Evolutionary conservation across 2,329 filamentous ascomycete species (phyloP), one percentile per base, ranked within the genome.

Genomic region (Botrytis tulipae): DNA sequence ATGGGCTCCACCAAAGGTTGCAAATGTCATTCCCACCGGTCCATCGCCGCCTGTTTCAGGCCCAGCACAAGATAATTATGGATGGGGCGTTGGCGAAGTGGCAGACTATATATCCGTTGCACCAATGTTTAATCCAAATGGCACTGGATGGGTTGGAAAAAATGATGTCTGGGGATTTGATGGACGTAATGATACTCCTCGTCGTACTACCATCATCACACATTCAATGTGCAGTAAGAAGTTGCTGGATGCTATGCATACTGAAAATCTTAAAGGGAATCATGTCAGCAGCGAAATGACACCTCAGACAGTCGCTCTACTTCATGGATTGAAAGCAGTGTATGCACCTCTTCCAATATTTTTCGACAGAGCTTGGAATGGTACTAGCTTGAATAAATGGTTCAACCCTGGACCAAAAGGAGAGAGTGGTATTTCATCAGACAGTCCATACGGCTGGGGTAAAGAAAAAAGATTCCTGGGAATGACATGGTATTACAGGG

Each of bases 251-350:
- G 87, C 90, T 75, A 95, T 95, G 92, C 92, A 95, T 79, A 86
- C 89, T 48, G 93, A 95, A 81, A 93, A 92, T 71, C 85, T 91
- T 76, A 86, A 88, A 22, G 91, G 92, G 76, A 91, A 92, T 78
- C 92, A 94, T 79, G 90, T 95, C 78, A 92, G 91, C 73, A 92
- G 92, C 0, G 93, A 95, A 80, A 94, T 95, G 92, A 92, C 90
- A 74, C 89, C 92, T 0, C 90, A 92, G 72, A 91, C 91, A 0
- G 88, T 91, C 40, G 89, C 92, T 0, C 85, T 95, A 29, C 88
- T 94, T 75, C 92, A 96, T 80, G 92, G 93, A 9, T 85, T 95
- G 67, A 95, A 95, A 83, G 90, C 91, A 7, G 91, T 94, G 6
- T 93, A 91, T 79, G 92, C 90, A 18, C 93, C 93, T 18, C 92